A percentile compares a stretch with the other conserved stretches of the same genome.
Evolutionary conservation across 2,329 filamentous ascomycete genomes (phyloP).

Genomic region (Pleomassaria siparia): DNA sequence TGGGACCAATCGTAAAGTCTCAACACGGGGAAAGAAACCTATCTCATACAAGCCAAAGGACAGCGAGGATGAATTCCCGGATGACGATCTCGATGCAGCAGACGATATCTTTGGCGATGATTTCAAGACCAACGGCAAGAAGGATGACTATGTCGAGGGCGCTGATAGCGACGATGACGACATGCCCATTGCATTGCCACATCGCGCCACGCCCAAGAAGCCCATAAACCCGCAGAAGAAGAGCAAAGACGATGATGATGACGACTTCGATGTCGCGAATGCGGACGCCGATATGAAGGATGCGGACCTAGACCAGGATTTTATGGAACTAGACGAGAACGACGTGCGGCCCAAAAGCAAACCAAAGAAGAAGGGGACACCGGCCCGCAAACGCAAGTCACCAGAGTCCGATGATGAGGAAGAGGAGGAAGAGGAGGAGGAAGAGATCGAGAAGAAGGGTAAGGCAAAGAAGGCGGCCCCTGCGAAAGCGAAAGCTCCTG

Average conservation of each 20-base stretch:
- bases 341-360: conserved; percentile 44
- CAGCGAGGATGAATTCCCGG: conserved; percentile 56
- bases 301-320: conserved; percentile 48
- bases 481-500: conserved; percentile 55
- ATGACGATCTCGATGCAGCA: conserved; percentile 57
- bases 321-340: conserved; percentile 48
- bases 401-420: conserved; percentile 57
- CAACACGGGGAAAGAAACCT: conserved; percentile 45
- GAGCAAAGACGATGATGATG: conserved; percentile 45
- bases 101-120: conserved; percentile 84
- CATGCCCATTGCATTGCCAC: conserved; percentile 30
- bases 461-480: conserved; percentile 37
- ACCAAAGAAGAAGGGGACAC: conserved; percentile 39
- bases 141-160: conserved; percentile 69
- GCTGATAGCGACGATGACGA: conserved; percentile 34
- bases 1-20: conserved; percentile 39
- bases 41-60: conserved; percentile 59
- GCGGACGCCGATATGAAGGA: conserved; percentile 59
- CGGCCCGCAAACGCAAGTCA: conserved; percentile 59
- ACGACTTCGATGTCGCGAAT: conserved; percentile 45
- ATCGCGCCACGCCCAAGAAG: conserved; percentile 40
- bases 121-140: conserved; percentile 65
- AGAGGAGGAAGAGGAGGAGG: conserved; percentile 52
- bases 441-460: conserved; percentile 60
- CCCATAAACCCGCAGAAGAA: conserved; percentile 51